Evolutionary conservation across 2,329 filamentous ascomycete species (phyloP), one percentile per base, ranked within the genome.

Genomic region (Tolypocladium tundrense): DNA sequence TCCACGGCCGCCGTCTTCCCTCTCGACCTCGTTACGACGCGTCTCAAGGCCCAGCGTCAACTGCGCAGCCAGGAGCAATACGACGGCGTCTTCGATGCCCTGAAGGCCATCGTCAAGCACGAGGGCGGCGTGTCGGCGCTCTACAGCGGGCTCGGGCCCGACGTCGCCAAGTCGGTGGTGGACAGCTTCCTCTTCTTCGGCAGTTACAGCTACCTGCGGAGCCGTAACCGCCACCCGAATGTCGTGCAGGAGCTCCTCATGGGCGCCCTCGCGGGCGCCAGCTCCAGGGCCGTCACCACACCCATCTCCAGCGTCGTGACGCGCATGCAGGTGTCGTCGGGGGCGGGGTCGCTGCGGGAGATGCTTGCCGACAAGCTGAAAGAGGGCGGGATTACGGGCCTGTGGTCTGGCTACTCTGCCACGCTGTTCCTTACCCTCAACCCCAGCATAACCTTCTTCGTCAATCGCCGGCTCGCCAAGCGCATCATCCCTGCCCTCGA

Each of bases 361-460:
- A 89, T 90, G 37, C 78, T 86, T 21, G 71, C 75, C 1, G 78
- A 82, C 48, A 92, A 95, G 60, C 74, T 77, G 45, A 67, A 75
- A 1, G 87, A 93, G 68, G 88, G 87, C 64, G 91, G 91, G 0
- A 60, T 91, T 11, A 68, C 77, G 51, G 91, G 90, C 2, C 87
- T 96, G 65, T 96, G 91, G 92, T 87, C 90, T 0, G 91, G 91
- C 0, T 96, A 96, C 70, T 90, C 88, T 24, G 90, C 91, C 2
- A 87, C 83, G 27, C 71, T 96, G 59, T 79, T 96, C 43, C 74
- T 96, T 55, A 92, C 91, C 1, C 77, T 96, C 35, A 96, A 96
- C 66, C 91, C 92, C 1, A 87, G 88, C 62, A 81, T 96, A 62
- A 96, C 92, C 0, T 92, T 96, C 69, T 86, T 93, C 64, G 76